Evolutionary conservation across 208 protist genomes (phyloP).

Genomic region (Giardia muris): DNA sequence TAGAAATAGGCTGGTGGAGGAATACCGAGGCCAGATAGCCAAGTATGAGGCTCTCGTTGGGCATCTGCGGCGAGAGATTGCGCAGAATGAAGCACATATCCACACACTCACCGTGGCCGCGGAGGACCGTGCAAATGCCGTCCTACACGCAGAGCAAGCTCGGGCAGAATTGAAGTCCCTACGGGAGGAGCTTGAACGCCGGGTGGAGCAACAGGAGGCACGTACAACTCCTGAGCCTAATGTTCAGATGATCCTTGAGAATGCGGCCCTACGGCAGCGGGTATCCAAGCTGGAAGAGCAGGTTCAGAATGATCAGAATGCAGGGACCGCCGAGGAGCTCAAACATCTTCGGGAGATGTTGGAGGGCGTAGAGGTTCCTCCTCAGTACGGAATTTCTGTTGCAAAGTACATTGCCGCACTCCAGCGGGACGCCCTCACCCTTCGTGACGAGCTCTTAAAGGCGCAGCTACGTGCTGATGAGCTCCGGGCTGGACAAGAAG

Average conservation of each 20-base stretch:
- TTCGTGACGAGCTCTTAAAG: neutral
- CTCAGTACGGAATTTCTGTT: neutral
- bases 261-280: neutral
- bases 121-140: too few species aligned
- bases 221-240: neutral
- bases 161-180: too few species aligned
- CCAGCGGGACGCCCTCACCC: neutral
- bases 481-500: too few species aligned
- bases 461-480: neutral
- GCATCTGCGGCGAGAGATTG: too few species aligned
- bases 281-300: neutral
- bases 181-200: too few species aligned
- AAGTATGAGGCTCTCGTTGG: too few species aligned
- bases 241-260: neutral
- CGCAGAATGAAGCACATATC: too few species aligned
- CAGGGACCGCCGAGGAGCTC: neutral
- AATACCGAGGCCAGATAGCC: too few species aligned
- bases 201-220: too few species aligned
- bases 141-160: too few species aligned
- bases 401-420: neutral
- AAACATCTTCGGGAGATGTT: neutral
- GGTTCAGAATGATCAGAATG: neutral
- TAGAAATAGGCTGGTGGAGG: too few species aligned
- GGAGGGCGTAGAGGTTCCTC: neutral
- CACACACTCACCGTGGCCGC: too few species aligned